A percentile compares a stretch with the other conserved stretches of the same genome.
These are phyloP conservation scores for Fragosphaeria purpurea DNA, from an alignment of 2,329 filamentous ascomycete species.

Conservation along the genomic window DNA sequence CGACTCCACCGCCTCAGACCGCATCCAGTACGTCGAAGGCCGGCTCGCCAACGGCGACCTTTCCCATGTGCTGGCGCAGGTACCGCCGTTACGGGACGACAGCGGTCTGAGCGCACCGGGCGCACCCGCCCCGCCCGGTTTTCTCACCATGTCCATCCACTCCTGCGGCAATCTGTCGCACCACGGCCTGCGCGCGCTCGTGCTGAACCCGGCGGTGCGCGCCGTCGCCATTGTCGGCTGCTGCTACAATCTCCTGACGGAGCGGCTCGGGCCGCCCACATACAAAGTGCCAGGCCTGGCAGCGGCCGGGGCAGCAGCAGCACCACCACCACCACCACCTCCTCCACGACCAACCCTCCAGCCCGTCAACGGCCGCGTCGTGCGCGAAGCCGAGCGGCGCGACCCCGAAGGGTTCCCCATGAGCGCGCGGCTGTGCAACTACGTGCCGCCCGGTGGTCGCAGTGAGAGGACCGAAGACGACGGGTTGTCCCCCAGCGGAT, in stretches of 20 bases:
- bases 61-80: slow-evolving; percentile 52
- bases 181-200: slow-evolving; percentile 77
- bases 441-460: slow-evolving; percentile 27
- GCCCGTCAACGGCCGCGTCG: slow-evolving; percentile 57
- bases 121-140: slow-evolving; percentile 20
- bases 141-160: slow-evolving; percentile 91
- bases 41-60: slow-evolving; percentile 65
- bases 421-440: slow-evolving; percentile 57
- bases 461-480: slow-evolving; percentile 11
- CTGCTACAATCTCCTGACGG: slow-evolving; percentile 94
- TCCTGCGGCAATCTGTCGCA: slow-evolving; percentile 97
- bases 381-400: slow-evolving; percentile 56
- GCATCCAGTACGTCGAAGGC: slow-evolving; percentile 69
- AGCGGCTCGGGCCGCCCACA: slow-evolving; percentile 75
- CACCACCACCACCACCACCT: too few species aligned
- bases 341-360: slow-evolving; percentile 51
- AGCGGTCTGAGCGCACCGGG: slow-evolving; percentile 16
- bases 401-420: slow-evolving; percentile 94
- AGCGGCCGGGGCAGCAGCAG: too few species aligned
- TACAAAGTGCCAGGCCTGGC: slow-evolving; percentile 68
- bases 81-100: slow-evolving; percentile 46
- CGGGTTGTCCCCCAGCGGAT: slow-evolving; percentile 33
- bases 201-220: slow-evolving; percentile 72
- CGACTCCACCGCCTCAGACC: slow-evolving; percentile 62
- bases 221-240: slow-evolving; percentile 96